Base-by-base conservation (phyloP, 306 rosid species). In the Datisca glomerata region DNA sequence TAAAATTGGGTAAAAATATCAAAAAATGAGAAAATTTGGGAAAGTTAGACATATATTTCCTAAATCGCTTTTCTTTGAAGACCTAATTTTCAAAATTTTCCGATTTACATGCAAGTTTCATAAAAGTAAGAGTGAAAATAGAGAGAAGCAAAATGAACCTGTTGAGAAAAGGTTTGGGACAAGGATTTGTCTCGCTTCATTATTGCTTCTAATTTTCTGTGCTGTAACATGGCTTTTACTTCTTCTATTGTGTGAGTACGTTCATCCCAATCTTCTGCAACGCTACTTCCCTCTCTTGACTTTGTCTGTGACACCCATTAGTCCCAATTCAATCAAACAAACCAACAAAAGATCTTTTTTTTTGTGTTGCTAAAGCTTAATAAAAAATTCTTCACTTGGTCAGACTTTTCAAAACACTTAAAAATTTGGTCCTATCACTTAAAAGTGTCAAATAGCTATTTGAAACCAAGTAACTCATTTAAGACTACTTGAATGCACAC, bases 201-300 rank as follows among this genome's bases (percentile, higher is more conserved):
- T 12, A 94, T 43, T 22, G 75, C 68, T 50, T 79, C 89, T 8
- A 8, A 12, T 66, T 69, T 82, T 57, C 93, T 73, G 8, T 76
- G 96, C 20, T 73, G 81, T 64, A 87, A 76, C 94, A 82, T 76
- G 10, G 94, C 96, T 71, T 79, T 87, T 23, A 87, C 82, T 76
- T 87, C 96, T 60, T 87, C 93, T 57, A 87, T 64, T 6, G 87
- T 87, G 71, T 82, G 96, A 3, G 80, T 80, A 3, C 80, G 65
- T 49, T 82, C 94, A 27, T 87, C 94, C 94, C 94, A 87, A 44
- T 87, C 87, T 53, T 74, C 85, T 28, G 87, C 72, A 24, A 69
- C 27, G 56, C 87, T 86, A 61, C 94, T 79, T 62, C 83, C 94
- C 39, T 82, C 94, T 70, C 82, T 82, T n/a, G 93, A 79, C 78